Percentiles rank a stretch among this genome's conserved stretches.
Evolutionary conservation across 768 basidiomycete species (phyloP).

Genomic region (Podaxis sp.): DNA sequence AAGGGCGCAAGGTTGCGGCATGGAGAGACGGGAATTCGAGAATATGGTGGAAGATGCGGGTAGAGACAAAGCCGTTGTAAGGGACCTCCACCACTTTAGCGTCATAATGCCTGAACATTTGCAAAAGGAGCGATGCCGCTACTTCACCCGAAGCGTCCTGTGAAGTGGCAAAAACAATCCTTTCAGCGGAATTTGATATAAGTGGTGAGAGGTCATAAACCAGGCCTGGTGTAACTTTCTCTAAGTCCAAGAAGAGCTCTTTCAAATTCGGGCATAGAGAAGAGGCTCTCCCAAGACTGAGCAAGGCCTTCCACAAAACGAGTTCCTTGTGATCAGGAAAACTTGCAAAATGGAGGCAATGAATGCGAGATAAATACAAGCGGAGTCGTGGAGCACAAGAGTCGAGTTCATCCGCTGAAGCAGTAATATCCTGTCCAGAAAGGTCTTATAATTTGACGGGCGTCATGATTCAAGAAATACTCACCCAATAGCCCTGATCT

Average conservation of each 20-base stretch:
- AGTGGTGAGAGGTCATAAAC: neutral
- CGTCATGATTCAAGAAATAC: neutral
- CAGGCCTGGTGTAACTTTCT: neutral
- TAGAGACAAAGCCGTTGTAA: neutral
- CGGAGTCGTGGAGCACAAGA: neutral
- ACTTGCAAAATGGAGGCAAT: neutral
- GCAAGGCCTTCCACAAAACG: conserved; percentile 1
- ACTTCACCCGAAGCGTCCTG: neutral
- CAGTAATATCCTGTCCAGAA: neutral
- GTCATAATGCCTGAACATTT: neutral
- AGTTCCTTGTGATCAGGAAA: neutral
- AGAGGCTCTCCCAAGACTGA: neutral
- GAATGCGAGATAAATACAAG: neutral
- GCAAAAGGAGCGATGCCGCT: neutral
- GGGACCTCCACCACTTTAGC: neutral
- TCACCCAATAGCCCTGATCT: conserved; percentile 2
- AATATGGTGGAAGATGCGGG: neutral
- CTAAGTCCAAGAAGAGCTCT: neutral
- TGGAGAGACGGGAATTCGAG: neutral
- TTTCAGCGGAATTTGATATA: neutral
- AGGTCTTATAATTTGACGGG: neutral
- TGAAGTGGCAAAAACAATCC: neutral
- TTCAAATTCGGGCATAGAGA: conserved; percentile 2
- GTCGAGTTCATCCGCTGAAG: neutral
- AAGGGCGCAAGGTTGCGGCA: neutral